Percentiles rank a stretch among this genome's conserved stretches.
These are phyloP conservation scores for Saccharum hybrid DNA, from an alignment of 202 grass and related monocot genomes.

Conservation along the genomic window DNA sequence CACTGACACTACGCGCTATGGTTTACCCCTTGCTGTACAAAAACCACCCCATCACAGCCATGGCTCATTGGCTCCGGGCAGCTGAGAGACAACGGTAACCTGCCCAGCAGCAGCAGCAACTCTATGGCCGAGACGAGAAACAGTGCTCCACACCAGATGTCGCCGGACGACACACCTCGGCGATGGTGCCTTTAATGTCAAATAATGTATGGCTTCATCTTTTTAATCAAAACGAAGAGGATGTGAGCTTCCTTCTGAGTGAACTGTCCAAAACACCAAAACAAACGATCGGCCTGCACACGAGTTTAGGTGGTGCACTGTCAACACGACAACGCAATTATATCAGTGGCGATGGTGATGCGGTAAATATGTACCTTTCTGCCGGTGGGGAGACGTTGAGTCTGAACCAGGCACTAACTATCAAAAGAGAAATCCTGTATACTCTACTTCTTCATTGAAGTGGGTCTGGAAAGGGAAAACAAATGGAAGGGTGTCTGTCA, in stretches of 20 bases:
- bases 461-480: slow-evolving; percentile 38
- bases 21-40: slow-evolving; percentile 48
- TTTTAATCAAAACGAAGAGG: slow-evolving; percentile 19
- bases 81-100: slow-evolving; percentile 15
- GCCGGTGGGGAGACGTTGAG: not conserved
- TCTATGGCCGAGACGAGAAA: slow-evolving; percentile 6
- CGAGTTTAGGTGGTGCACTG: not conserved
- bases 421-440: slow-evolving; percentile 47
- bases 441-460: not conserved
- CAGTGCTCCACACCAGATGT: not conserved
- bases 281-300: slow-evolving; percentile 44
- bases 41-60: slow-evolving; percentile 15
- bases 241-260: slow-evolving; percentile 20
- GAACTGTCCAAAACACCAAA: slow-evolving; percentile 53
- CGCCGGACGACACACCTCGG: not conserved
- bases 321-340: slow-evolving; percentile 2
- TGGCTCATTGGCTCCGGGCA: not conserved
- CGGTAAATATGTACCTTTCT: slow-evolving; percentile 37
- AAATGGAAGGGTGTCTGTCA: slow-evolving; percentile 8
- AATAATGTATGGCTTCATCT: slow-evolving; percentile 46
- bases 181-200: slow-evolving; percentile 9
- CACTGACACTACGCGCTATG: not conserved
- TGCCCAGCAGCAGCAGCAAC: slow-evolving; percentile 11
- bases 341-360: not conserved
- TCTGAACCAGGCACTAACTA: slow-evolving; percentile 16